Evolutionary conservation across 2,329 filamentous ascomycete genomes (phyloP).

Genomic region (Ophiostoma sp.): DNA sequence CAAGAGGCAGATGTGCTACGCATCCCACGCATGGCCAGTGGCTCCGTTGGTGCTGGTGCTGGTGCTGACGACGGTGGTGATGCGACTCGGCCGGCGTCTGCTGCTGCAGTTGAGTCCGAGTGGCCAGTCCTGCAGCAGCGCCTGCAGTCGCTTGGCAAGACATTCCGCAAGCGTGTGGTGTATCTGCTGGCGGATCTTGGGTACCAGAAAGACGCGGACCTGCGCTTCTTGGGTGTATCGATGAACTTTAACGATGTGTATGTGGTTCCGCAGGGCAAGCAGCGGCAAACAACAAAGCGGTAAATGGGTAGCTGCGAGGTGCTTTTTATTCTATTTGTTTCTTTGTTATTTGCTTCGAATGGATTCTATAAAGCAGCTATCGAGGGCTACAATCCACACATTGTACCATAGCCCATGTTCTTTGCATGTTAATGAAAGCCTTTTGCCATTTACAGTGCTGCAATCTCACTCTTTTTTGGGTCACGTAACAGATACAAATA

Average conservation of each 20-base stretch:
- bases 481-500: not conserved
- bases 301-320: not conserved
- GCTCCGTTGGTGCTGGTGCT: not conserved
- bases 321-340: not conserved
- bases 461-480: not conserved
- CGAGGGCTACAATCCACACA: not conserved
- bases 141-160: constrained; percentile 63
- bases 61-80: constrained; percentile 56
- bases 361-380: not conserved
- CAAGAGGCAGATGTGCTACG: constrained; percentile 72
- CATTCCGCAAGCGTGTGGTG: constrained; percentile 73
- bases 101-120: constrained; percentile 54
- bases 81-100: constrained; percentile 42
- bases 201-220: constrained; percentile 89
- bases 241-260: constrained; percentile 99
- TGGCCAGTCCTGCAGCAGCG: constrained; percentile 71
- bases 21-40: constrained; percentile 35
- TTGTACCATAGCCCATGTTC: not conserved
- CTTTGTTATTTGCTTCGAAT: not conserved
- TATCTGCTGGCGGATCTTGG: constrained; percentile 82
- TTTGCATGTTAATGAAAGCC: not conserved
- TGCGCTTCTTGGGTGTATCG: constrained; percentile 89
- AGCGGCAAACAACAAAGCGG: constrained; percentile 20
- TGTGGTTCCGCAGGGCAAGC: constrained; percentile 38
- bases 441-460: not conserved